These are phyloP conservation scores for Jatropha multifida DNA, from an alignment of 441 rosid species.

Conservation along the genomic window DNA sequence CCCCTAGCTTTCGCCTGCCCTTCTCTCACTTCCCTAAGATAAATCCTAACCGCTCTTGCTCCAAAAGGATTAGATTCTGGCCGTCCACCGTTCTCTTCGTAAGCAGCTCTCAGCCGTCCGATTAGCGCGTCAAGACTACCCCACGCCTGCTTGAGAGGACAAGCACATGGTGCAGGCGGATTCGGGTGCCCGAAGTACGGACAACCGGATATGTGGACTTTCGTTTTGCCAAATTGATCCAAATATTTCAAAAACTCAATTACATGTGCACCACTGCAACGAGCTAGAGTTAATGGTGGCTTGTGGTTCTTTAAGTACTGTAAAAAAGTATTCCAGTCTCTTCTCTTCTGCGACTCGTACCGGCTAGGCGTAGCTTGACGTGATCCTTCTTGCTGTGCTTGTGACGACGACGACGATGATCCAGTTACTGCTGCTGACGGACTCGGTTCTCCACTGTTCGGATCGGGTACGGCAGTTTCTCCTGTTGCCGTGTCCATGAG, in stretches of 20 bases:
- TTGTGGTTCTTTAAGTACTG: constrained; percentile 86
- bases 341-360: constrained; percentile 87
- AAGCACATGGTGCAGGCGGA: constrained; percentile 86
- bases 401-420: constrained; percentile 18
- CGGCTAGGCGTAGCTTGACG: constrained; percentile 60
- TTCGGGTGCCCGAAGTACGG: constrained; percentile 84
- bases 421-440: constrained; percentile 17
- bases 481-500: constrained; percentile 45
- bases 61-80: constrained; percentile 89
- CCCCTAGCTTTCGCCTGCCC: constrained; percentile 92
- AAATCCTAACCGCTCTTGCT: constrained; percentile 85
- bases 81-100: constrained; percentile 79
- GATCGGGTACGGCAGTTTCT: constrained; percentile 23
- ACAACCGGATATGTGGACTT: constrained; percentile 71
- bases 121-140: constrained; percentile 95
- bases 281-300: constrained; percentile 69
- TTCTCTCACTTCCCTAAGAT: constrained; percentile 84
- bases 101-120: constrained; percentile 93
- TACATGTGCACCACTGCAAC: constrained; percentile 95
- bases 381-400: constrained; percentile 21
- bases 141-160: constrained; percentile 93
- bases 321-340: constrained; percentile 95
- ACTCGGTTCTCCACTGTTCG: constrained; percentile 24
- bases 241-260: constrained; percentile 87
- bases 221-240: constrained; percentile 93